These are phyloP conservation scores for Starmerella apis DNA, from an alignment of 805 yeast species.

Conservation along the genomic window DNA sequence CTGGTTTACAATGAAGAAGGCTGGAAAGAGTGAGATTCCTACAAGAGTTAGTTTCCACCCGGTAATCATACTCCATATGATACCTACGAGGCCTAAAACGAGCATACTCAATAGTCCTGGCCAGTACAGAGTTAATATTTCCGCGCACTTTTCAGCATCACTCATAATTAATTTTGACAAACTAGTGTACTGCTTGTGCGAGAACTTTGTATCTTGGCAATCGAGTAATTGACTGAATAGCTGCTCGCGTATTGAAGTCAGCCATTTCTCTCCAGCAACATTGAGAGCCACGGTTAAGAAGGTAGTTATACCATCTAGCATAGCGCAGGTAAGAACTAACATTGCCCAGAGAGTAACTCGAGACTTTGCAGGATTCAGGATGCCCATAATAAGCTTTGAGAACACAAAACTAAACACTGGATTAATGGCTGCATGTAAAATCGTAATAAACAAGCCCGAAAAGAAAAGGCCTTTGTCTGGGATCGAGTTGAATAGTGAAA, in stretches of 20 bases:
- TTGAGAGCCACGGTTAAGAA: slow-evolving; percentile 46
- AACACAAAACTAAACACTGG: slow-evolving; percentile 75
- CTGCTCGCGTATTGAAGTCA: slow-evolving; percentile 41
- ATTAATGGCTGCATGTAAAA: slow-evolving; percentile 50
- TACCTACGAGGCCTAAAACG: slow-evolving; percentile 48
- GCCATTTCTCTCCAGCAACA: slow-evolving; percentile 59
- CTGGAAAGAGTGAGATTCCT: slow-evolving; percentile 65
- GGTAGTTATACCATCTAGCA: slow-evolving; percentile 47
- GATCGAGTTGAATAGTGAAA: slow-evolving; percentile 2
- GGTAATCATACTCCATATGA: slow-evolving; percentile 61
- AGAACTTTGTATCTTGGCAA: slow-evolving; percentile 38
- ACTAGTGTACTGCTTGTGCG: slow-evolving; percentile 38
- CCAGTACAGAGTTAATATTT: slow-evolving; percentile 52
- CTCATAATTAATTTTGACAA: slow-evolving; percentile 61
- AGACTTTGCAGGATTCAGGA: slow-evolving; percentile 37
- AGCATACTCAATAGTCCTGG: slow-evolving; percentile 45
- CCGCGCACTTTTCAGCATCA: slow-evolving; percentile 69
- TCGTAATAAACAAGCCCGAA: slow-evolving; percentile 45
- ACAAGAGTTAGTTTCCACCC: slow-evolving; percentile 88
- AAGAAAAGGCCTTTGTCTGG: slow-evolving; percentile 27
- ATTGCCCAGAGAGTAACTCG: slow-evolving; percentile 53
- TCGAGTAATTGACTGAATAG: slow-evolving; percentile 41
- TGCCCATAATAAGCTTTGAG: slow-evolving; percentile 55
- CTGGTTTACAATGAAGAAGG: slow-evolving; percentile 44
- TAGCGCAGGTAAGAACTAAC: slow-evolving; percentile 51